Evolutionary conservation across 768 basidiomycete species (phyloP), one percentile per base, ranked within the genome.

Genomic region (Tulasnella sp.): DNA sequence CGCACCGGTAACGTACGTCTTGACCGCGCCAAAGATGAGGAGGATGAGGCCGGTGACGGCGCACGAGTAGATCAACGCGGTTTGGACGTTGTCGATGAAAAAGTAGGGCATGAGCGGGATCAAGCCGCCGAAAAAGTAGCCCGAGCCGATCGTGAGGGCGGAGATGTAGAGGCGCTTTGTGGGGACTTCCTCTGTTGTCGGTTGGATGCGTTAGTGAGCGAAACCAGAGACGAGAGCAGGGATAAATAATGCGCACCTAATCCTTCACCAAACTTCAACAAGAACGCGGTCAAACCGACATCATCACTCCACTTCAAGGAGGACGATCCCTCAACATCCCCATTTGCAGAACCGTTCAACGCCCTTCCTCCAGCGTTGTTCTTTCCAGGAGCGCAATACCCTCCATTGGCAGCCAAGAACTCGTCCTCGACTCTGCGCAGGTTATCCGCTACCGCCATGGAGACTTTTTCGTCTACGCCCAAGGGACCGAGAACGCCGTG

Each of bases 241-340:
- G 39, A 15, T 3, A 34, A 68, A 34, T 39, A 70, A 77, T 0
- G 85, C 90, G 78, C 81, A 93, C 92, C 92, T 72, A 97, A 81
- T 22, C 96, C 94, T 82, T 93, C 92, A n/a, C 96, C 96, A 79
- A 98, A 98, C 84, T 94, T 97, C 79, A 99, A 88, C 80, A 99
- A 84, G 85, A 99, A 99, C 2, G 95, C 90, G 0, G 97, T 96
- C 49, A 99, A 82, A 0, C 97, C 97, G 78, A 95, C 89, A 37
- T 91, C 90, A 67, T 89, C 88, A 78, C 89, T 90, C 89, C 91
- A 93, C 78, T 86, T 86, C 71, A 91, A 15, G n/a, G n/a, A n/a
- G n/a, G n/a, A 8, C 58, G 83, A 14, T 84, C 87, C 88, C 76
- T 90, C 89, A 19, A 81, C 67, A 9, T 58, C 38, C 31, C 73